Evolutionary conservation across 78 protist genomes (phyloP).

Genomic region (Dictyostelium citrinum): DNA sequence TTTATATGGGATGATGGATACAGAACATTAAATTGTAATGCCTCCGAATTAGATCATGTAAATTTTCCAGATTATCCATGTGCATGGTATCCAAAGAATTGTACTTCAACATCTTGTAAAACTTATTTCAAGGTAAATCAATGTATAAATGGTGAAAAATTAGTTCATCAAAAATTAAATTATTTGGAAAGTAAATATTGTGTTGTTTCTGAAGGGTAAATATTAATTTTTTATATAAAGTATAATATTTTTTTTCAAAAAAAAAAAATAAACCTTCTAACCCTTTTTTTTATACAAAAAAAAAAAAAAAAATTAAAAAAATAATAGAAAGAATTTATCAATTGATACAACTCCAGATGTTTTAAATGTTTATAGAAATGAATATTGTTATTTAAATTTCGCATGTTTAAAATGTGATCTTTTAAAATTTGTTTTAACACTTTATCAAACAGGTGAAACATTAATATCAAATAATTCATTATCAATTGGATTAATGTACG

Average conservation of each 20-base stretch:
- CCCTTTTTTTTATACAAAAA: no score
- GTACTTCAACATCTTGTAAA: not conserved
- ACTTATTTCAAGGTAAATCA: not conserved
- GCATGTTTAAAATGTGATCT: not conserved
- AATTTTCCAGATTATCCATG: not conserved
- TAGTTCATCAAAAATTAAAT: not conserved
- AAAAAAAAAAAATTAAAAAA: not conserved
- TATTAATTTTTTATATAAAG: not conserved
- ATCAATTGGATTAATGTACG: not conserved
- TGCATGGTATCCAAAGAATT: not conserved
- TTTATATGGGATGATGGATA: not conserved
- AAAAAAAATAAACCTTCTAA: not conserved
- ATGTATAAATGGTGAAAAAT: conserved; percentile 3
- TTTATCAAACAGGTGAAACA: not conserved
- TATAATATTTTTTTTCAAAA: no score
- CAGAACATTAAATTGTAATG: not conserved
- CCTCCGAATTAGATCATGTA: not conserved
- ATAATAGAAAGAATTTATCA: not conserved
- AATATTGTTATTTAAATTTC: not conserved
- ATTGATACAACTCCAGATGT: not conserved
- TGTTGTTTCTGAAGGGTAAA: not conserved
- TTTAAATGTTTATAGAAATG: not conserved
- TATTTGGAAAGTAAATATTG: not conserved
- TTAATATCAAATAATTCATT: not conserved
- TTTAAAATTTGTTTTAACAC: not conserved